Evolutionary conservation across 768 basidiomycete genomes (phyloP).

Genomic region (Phaffia australis): DNA sequence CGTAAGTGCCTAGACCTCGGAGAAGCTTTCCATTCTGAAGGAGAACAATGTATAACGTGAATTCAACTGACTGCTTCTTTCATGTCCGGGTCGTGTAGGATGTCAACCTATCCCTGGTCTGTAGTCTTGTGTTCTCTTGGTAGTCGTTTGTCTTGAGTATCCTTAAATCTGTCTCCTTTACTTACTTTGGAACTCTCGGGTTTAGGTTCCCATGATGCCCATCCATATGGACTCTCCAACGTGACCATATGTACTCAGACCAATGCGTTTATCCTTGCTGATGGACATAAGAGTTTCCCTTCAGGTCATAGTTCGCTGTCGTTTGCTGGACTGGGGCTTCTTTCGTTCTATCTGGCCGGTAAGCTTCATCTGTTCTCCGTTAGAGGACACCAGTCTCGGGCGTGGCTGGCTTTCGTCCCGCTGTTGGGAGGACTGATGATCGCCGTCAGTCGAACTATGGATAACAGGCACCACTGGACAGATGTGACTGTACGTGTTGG

Average conservation of each 20-base stretch:
- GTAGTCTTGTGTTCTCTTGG: neutral
- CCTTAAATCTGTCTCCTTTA: too few relatives aligned
- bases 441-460: constrained; percentile 54
- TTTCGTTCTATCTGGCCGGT: constrained; percentile 78
- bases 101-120: neutral
- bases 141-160: neutral
- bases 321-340: constrained; percentile 82
- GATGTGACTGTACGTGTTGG: constrained; percentile 50
- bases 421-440: constrained; percentile 50
- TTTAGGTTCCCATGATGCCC: constrained; percentile 53
- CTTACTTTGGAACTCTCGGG: constrained; percentile 57
- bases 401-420: constrained; percentile 72
- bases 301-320: constrained; percentile 50
- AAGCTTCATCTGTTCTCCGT: constrained; percentile 84
- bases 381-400: constrained; percentile 52
- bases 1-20: too few relatives aligned
- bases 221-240: constrained; percentile 58
- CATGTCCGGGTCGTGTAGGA: too few relatives aligned
- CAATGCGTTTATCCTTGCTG: constrained; percentile 49
- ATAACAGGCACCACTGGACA: constrained; percentile 69
- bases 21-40: too few relatives aligned
- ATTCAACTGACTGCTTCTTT: too few relatives aligned
- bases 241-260: constrained; percentile 69
- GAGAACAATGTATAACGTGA: too few relatives aligned
- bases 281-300: constrained; percentile 57